phyloP scores from a whole-genome alignment of 306 rosid genomes.

The Parietaria judaica region DNA sequence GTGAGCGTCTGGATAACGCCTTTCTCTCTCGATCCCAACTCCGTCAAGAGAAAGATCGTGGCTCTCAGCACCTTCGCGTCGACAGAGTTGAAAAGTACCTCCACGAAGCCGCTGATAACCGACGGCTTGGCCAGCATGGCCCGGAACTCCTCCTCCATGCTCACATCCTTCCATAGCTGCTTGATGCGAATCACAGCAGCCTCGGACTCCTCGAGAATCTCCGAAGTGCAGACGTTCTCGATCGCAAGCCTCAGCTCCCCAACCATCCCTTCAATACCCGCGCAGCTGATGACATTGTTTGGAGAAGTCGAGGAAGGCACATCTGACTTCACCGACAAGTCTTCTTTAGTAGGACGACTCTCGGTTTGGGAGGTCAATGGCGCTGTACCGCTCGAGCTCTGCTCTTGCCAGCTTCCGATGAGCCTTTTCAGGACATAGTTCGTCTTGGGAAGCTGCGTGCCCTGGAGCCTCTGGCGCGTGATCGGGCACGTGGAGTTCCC shows the following conservation, averaged over 20 bases:
- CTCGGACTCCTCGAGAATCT: constrained; percentile 73
- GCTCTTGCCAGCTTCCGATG: constrained; percentile 81
- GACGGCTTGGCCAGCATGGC: constrained; percentile 64
- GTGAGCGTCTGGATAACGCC: constrained; percentile 66
- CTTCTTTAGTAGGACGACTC: constrained; percentile 22
- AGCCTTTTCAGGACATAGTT: constrained; percentile 86
- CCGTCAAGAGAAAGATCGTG: constrained; percentile 66
- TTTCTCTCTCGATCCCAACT: constrained; percentile 62
- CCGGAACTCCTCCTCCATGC: constrained; percentile 43
- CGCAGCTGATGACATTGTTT: constrained; percentile 48
- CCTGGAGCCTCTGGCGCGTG: constrained; percentile 75
- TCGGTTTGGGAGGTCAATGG: constrained; percentile 26
- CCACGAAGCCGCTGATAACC: constrained; percentile 69
- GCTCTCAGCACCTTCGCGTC: constrained; percentile 54
- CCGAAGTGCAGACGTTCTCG: constrained; percentile 60
- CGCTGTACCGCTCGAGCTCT: constrained; percentile 26
- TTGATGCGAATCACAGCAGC: constrained; percentile 66
- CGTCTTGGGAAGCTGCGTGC: constrained; percentile 72
- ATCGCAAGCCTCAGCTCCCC: constrained; percentile 52
- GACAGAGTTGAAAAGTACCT: constrained; percentile 69
- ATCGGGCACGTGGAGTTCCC: constrained; percentile 83
- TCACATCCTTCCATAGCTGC: constrained; percentile 58
- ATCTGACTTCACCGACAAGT: constrained; percentile 24
- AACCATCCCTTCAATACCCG: constrained; percentile 45
- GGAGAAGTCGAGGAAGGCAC: constrained; percentile 59